Evolutionary conservation across 208 protist genomes (phyloP).

Genomic region (Balamuthia mandrillaris): DNA sequence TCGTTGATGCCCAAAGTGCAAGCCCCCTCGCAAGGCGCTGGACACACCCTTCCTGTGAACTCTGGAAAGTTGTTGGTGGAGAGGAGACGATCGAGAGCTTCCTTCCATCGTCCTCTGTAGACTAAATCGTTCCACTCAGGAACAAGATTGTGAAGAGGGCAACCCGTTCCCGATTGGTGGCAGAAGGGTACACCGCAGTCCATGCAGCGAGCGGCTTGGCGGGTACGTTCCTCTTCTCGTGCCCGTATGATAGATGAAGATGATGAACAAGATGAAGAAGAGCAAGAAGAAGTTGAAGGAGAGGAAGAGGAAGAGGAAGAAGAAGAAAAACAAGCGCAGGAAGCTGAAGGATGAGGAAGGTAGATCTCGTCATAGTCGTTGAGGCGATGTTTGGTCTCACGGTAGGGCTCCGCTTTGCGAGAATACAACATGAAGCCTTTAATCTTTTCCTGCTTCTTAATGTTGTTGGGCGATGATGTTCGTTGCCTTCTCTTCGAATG

Average conservation of each 20-base stretch:
- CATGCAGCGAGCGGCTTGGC: slow-evolving; percentile 76
- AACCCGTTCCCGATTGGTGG: slow-evolving; percentile 69
- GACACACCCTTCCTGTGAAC: slow-evolving; percentile 82
- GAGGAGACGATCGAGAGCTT: slow-evolving; percentile 55
- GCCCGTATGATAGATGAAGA: not conserved
- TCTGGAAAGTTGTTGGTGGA: slow-evolving; percentile 83
- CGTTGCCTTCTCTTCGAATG: no score
- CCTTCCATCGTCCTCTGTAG: slow-evolving; percentile 64
- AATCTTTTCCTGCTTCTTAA: slow-evolving; percentile 43
- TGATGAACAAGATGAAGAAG: not conserved
- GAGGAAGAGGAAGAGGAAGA: no score
- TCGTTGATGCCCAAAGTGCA: slow-evolving; percentile 77
- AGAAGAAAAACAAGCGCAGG: no score
- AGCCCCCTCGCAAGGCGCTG: slow-evolving; percentile 77
- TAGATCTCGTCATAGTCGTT: slow-evolving; percentile 70
- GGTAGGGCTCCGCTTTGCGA: slow-evolving; percentile 57
- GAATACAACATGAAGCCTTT: slow-evolving; percentile 74
- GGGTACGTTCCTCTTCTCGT: slow-evolving; percentile 48
- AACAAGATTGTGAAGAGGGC: slow-evolving; percentile 78
- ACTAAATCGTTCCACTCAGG: slow-evolving; percentile 78
- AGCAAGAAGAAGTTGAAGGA: no score
- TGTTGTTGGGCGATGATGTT: no score
- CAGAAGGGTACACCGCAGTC: slow-evolving; percentile 84
- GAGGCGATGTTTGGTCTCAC: slow-evolving; percentile 57
- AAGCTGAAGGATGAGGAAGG: not conserved